A percentile compares a stretch with the other conserved stretches of the same genome.
Evolutionary conservation across 2,329 filamentous ascomycete species (phyloP).

Genomic region (Colletotrichum zoysiae): DNA sequence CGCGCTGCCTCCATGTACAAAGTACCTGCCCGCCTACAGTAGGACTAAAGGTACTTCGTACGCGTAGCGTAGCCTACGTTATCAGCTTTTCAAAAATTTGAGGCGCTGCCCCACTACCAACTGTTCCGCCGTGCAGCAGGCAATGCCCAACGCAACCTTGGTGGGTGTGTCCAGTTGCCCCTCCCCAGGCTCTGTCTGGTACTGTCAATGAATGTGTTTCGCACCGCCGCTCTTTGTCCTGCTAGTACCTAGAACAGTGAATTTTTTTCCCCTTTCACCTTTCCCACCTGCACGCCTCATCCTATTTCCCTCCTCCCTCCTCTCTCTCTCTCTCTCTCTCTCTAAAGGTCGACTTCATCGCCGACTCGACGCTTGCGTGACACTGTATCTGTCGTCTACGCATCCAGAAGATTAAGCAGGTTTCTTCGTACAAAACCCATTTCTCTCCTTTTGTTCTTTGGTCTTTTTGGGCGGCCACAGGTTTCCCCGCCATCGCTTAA

Average conservation of each 20-base stretch:
- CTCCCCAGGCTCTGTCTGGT: constrained; percentile 27
- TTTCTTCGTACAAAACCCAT: constrained; percentile 6
- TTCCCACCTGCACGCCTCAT: constrained; percentile 32
- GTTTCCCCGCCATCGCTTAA: constrained; percentile 42
- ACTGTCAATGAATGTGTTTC: constrained; percentile 27
- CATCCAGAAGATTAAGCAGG: constrained; percentile 4
- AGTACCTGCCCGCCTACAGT: no score
- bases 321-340: not conserved
- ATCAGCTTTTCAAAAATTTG: constrained; percentile 40
- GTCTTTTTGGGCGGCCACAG: constrained; percentile 28
- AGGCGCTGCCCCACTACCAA: constrained; percentile 25
- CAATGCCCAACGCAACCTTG: constrained; percentile 4
- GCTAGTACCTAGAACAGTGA: constrained; percentile 19
- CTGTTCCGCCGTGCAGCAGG: not conserved
- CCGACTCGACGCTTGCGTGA: constrained; percentile 38
- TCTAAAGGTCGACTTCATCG: constrained; percentile 37
- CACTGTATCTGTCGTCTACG: constrained; percentile 30
- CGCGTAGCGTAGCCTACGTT: constrained; percentile 1
- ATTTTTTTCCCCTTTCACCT: constrained; percentile 30
- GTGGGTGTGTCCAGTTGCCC: constrained; percentile 26
- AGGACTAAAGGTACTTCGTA: no score
- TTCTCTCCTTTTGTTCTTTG: constrained; percentile 9
- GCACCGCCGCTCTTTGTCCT: constrained; percentile 40
- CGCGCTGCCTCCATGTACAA: not conserved
- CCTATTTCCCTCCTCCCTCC: not conserved